phyloP scores from a whole-genome alignment of 208 protist species.

The Trypanosoma rangeli region DNA sequence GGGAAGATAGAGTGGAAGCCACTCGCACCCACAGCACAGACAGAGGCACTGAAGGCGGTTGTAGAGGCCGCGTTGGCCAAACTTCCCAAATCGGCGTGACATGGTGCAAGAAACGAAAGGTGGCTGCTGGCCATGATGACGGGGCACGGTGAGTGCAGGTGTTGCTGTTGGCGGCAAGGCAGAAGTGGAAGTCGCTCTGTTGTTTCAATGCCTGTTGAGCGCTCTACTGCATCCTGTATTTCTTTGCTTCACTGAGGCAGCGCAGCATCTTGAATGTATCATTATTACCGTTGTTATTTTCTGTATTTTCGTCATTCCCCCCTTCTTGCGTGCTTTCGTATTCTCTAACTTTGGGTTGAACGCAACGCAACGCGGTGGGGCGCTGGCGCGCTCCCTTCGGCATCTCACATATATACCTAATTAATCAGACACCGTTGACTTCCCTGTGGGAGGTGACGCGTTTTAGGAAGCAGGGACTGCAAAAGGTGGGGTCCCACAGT shows the following conservation, averaged over 20 bases:
- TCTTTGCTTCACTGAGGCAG: too few relatives aligned
- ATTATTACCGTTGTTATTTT: too few relatives aligned
- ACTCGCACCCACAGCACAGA: slow-evolving; percentile 26
- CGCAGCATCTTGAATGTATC: not conserved
- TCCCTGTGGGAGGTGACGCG: too few relatives aligned
- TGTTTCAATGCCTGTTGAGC: too few relatives aligned
- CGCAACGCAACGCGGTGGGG: not conserved
- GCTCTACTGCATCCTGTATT: too few relatives aligned
- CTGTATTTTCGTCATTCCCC: too few relatives aligned
- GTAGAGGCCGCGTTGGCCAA: slow-evolving; percentile 9
- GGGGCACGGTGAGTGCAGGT: too few relatives aligned
- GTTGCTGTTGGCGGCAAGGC: too few relatives aligned
- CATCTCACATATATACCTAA: not conserved
- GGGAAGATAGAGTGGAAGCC: slow-evolving; percentile 47
- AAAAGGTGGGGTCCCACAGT: slow-evolving; percentile 27
- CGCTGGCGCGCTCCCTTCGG: not conserved
- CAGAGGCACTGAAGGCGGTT: slow-evolving; percentile 19
- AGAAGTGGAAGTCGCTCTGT: too few relatives aligned
- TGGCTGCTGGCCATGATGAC: not conserved
- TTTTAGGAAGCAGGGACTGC: too few relatives aligned
- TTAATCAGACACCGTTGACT: not conserved
- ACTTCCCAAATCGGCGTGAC: slow-evolving; percentile 11
- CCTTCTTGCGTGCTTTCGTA: too few relatives aligned
- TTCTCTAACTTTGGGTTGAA: not conserved
- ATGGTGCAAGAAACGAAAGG: not conserved